phyloP scores from a whole-genome alignment of 2,329 filamentous ascomycete genomes.

The Myotisia sp. region DNA sequence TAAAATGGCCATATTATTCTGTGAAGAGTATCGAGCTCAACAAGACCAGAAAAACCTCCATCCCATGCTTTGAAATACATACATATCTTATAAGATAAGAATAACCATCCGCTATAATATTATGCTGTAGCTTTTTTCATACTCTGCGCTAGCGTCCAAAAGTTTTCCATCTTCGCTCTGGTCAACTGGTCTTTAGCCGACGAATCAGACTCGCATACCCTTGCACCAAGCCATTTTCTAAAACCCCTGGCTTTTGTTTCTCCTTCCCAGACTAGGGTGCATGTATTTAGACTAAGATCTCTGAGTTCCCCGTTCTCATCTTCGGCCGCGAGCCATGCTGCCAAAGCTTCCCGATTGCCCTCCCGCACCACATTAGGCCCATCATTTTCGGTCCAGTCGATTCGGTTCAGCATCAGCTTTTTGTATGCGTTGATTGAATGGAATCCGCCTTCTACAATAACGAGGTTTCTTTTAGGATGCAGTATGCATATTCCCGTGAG shows the following conservation, averaged over 20 bases:
- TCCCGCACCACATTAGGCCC: slow-evolving; percentile 46
- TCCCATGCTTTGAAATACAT: too few species aligned
- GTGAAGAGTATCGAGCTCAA: too few species aligned
- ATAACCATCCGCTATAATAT: not conserved
- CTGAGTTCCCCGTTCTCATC: slow-evolving; percentile 65
- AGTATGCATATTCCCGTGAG: slow-evolving; percentile 85
- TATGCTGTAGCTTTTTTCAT: slow-evolving; percentile 23
- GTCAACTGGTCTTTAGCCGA: slow-evolving; percentile 70
- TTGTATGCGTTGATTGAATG: slow-evolving; percentile 74
- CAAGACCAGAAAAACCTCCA: too few species aligned
- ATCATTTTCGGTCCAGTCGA: slow-evolving; percentile 86
- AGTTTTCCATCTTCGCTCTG: slow-evolving; percentile 80
- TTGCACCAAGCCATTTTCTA: slow-evolving; percentile 66
- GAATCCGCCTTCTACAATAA: slow-evolving; percentile 81
- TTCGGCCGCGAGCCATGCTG: slow-evolving; percentile 62
- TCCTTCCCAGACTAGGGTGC: slow-evolving; percentile 77
- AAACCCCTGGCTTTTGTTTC: slow-evolving; percentile 69
- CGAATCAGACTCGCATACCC: slow-evolving; percentile 83
- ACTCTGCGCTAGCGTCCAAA: slow-evolving; percentile 81
- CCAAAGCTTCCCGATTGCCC: slow-evolving; percentile 47
- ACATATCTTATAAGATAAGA: too few species aligned
- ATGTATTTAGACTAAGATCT: slow-evolving; percentile 69
- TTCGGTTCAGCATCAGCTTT: slow-evolving; percentile 84
- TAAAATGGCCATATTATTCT: too few species aligned
- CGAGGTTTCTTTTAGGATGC: slow-evolving; percentile 74